Evolutionary conservation across 495 filamentous ascomycete genomes (phyloP).

Genomic region (Staphylotrichum longicolle): DNA sequence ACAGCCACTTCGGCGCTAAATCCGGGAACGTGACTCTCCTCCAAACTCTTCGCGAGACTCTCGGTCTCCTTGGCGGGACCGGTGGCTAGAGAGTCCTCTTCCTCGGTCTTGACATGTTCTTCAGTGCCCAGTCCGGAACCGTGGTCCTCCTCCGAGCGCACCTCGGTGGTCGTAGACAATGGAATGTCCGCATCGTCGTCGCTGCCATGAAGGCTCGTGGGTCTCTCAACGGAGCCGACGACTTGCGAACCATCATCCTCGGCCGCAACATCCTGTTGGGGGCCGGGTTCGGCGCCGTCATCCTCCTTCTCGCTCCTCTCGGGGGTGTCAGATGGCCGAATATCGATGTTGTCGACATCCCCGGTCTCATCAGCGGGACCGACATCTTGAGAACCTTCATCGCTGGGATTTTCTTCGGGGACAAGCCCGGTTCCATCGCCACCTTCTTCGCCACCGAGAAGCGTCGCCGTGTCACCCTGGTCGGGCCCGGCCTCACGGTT

Average conservation of each 20-base stretch:
- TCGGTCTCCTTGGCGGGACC: too few relatives aligned
- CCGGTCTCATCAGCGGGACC: conserved; percentile 6
- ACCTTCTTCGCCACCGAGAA: neutral
- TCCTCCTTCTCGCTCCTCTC: neutral
- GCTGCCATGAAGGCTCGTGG: too few relatives aligned
- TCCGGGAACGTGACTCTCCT: too few relatives aligned
- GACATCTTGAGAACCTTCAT: neutral
- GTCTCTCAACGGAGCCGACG: too few relatives aligned
- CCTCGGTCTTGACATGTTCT: neutral
- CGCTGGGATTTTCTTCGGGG: neutral
- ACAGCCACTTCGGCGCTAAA: too few relatives aligned
- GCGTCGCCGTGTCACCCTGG: neutral
- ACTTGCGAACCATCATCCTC: neutral
- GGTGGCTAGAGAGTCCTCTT: too few relatives aligned
- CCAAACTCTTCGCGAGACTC: too few relatives aligned
- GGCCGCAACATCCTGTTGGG: neutral
- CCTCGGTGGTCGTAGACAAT: neutral
- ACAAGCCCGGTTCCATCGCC: neutral
- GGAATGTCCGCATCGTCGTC: too few relatives aligned
- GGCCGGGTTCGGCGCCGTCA: neutral
- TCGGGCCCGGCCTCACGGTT: neutral
- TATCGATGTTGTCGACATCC: neutral
- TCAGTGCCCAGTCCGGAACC: neutral
- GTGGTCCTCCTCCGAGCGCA: neutral
- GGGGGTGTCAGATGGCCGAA: neutral